These are phyloP conservation scores for Leucosporidium scottii DNA, from an alignment of 768 basidiomycete genomes.

Conservation along the genomic window DNA sequence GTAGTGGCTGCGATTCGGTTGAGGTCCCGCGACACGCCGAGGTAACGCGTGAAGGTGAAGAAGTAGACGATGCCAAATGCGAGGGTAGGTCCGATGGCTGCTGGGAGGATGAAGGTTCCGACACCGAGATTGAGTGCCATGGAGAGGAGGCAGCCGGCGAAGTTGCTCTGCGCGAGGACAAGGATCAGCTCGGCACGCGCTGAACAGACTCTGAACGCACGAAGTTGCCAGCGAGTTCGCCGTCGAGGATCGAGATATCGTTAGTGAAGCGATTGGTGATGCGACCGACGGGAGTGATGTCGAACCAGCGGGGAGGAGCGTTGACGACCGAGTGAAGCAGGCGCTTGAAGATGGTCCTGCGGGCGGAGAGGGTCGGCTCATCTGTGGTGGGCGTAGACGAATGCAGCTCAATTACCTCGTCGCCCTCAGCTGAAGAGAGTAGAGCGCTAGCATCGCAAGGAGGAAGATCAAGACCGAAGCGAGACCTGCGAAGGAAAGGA, in stretches of 20 bases:
- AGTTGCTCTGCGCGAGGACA: slow-evolving; percentile 1
- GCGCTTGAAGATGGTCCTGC: slow-evolving; percentile 47
- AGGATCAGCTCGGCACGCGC: too few relatives aligned
- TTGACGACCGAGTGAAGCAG: slow-evolving; percentile 55
- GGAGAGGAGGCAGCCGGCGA: slow-evolving; percentile 2
- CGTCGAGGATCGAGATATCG: slow-evolving; percentile 46
- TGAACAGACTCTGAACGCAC: neutral
- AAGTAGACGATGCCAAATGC: slow-evolving; percentile 64
- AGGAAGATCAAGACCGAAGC: neutral
- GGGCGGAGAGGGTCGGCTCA: neutral
- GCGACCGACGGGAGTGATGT: slow-evolving; percentile 64
- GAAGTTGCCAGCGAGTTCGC: slow-evolving; percentile 11
- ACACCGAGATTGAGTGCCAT: slow-evolving; percentile 57
- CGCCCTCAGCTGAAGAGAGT: neutral
- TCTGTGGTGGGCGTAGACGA: neutral
- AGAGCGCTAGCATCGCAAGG: neutral
- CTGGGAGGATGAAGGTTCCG: slow-evolving; percentile 57
- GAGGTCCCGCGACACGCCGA: slow-evolving; percentile 59
- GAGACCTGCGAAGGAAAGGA: neutral
- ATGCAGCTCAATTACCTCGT: neutral
- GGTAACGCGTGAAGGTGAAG: slow-evolving; percentile 57
- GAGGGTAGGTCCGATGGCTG: slow-evolving; percentile 58
- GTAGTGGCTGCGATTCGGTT: slow-evolving; percentile 45
- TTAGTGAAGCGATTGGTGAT: slow-evolving; percentile 70
- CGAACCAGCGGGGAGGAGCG: slow-evolving; percentile 63